phyloP scores from a whole-genome alignment of 73 alveolate species.

The Loxodes magnus region DNA sequence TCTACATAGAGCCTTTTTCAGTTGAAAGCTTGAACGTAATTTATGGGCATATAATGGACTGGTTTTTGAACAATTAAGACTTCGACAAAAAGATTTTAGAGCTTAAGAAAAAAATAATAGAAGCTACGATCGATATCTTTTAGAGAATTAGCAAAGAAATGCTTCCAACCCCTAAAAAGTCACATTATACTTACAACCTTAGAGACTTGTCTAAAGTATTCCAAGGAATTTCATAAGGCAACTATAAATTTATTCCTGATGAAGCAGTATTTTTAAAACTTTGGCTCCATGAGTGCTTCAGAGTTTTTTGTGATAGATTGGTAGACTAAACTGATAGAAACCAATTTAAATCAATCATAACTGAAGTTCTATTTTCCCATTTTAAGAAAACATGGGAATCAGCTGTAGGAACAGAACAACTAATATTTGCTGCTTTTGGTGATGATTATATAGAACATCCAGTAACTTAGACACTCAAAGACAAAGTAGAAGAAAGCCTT shows the following conservation, averaged over 20 bases:
- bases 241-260: constrained; percentile 52
- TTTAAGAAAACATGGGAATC: constrained; percentile 65
- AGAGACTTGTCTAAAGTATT: constrained; percentile 98
- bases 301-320: constrained; percentile 98
- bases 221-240: constrained; percentile 89
- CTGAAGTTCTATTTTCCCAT: constrained; percentile 44
- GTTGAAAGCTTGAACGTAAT: constrained; percentile 76
- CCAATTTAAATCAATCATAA: constrained; percentile 37
- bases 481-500: constrained; percentile 19
- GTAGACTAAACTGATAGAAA: constrained; percentile 89
- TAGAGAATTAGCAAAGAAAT: constrained; percentile 73
- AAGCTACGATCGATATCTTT: constrained; percentile 49
- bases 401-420: constrained; percentile 42
- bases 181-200: constrained; percentile 97
- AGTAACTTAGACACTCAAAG: no score
- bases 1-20: constrained; percentile 88
- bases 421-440: constrained; percentile 50
- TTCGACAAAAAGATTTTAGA: constrained; percentile 41
- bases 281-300: constrained; percentile 99
- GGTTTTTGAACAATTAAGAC: constrained; percentile 76
- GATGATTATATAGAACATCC: no score
- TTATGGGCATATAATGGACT: constrained; percentile 85
- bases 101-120: constrained; percentile 44
- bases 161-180: constrained; percentile 99
- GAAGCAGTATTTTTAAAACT: constrained; percentile 80